A percentile compares a stretch with the other conserved stretches of the same genome.
These are phyloP conservation scores for Candolleomyces efflorescens DNA, from an alignment of 768 basidiomycete genomes.

Conservation along the genomic window DNA sequence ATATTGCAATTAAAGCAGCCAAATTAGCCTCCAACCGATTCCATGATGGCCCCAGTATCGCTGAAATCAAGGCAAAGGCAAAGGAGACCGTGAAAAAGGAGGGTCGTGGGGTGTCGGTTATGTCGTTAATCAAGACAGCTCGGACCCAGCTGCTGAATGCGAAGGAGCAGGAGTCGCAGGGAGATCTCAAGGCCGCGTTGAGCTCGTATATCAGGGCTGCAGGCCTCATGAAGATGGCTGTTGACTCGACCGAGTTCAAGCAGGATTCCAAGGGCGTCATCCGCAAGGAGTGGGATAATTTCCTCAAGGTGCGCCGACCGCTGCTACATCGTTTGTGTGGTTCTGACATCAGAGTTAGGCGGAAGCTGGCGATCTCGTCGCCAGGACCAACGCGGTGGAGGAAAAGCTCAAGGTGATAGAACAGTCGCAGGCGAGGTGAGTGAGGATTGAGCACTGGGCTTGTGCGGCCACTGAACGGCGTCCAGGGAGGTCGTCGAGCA, in stretches of 20 bases:
- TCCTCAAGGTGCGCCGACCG: constrained; percentile 51
- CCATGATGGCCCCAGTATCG: constrained; percentile 33
- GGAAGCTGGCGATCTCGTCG: constrained; percentile 35
- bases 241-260: constrained; percentile 57
- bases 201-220: constrained; percentile 59
- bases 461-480: constrained; percentile 5
- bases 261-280: constrained; percentile 51
- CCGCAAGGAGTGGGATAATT: constrained; percentile 60
- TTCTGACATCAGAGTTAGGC: constrained; percentile 17
- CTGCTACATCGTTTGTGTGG: constrained; percentile 1
- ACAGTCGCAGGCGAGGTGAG: constrained; percentile 29
- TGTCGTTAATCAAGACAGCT: constrained; percentile 60
- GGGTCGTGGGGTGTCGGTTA: constrained; percentile 55
- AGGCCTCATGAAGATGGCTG: constrained; percentile 50
- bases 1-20: neutral
- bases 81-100: constrained; percentile 44
- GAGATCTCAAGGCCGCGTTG: constrained; percentile 60
- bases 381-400: constrained; percentile 36
- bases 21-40: constrained; percentile 3
- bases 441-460: neutral
- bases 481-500: constrained; percentile 12
- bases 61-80: constrained; percentile 42
- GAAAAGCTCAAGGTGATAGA: constrained; percentile 45
- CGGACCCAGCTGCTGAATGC: constrained; percentile 52
- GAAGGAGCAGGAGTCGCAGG: constrained; percentile 46